Evolutionary conservation across 1,284 basidiomycete species (phyloP), one percentile per base, ranked within the genome.

Genomic region (Naganishia sp.): DNA sequence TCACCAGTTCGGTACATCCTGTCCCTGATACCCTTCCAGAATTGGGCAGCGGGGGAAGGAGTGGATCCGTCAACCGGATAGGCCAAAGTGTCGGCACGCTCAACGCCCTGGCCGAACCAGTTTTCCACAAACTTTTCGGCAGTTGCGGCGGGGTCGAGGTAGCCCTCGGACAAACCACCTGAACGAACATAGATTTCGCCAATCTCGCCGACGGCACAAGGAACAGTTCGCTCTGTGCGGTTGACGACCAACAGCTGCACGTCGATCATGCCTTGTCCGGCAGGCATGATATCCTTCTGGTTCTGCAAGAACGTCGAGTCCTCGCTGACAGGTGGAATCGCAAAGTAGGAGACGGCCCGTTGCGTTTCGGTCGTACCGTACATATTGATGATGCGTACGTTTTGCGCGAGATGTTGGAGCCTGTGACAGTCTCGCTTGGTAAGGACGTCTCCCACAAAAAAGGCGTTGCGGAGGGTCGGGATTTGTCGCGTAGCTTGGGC

Each of bases 311-410:
- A 99, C 3, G 92, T 94, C 5, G 88, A 84, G 75, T 97, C 92
- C 66, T 85, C 84, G 44, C 88, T 86, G 25, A 97, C 86, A 57
- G 90, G 86, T 2, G 95, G 94, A 71, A 99, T 94, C 44, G 88
- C 86, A 79, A 96, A 98, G 82, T 99, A 99, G 45, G 94, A 97
- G 13, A 99, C 96, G 0, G 96, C 96, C 57, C 96, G 90, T 79
- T 99, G 96, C 4, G 96, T 99, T 81, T 99, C 96, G 28, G 96
- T 99, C 10, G 96, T 99, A 28, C 96, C 96, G 79, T 98, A 99
- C 96, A 99, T 99, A 84, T 99, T 99, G 80, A 99, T 89, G 79
- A 99, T 96, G 56, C 86, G 84, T 15, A 95, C 94, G 74, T 99
- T 96, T 42, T 88, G 82, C 1, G 96, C 96, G 55, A 99, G 88